These are phyloP conservation scores for Metarhizium sp. DNA, from an alignment of 2,329 filamentous ascomycete genomes.

Conservation along the genomic window DNA sequence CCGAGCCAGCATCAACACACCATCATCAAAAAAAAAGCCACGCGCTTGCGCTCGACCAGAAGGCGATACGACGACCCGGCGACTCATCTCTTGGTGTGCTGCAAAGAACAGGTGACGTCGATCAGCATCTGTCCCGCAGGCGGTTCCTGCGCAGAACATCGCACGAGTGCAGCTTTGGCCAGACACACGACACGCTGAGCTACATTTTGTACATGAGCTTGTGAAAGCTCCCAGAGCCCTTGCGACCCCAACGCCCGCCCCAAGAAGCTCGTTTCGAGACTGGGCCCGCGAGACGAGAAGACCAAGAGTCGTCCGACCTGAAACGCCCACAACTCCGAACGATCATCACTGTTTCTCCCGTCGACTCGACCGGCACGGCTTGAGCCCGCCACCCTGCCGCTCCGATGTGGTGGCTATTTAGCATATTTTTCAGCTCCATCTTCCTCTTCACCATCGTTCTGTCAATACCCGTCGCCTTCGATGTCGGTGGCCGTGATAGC, in stretches of 20 bases:
- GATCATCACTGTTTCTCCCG: neutral
- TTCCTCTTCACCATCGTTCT: conserved; percentile 91
- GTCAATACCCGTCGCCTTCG: conserved; percentile 93
- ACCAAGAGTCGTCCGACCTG: neutral
- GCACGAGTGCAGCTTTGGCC: neutral
- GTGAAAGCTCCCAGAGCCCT: neutral
- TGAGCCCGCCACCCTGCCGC: conserved; percentile 20
- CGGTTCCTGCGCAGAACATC: conserved; percentile 1
- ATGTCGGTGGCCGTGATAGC: conserved; percentile 91
- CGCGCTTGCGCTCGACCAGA: conserved; percentile 3
- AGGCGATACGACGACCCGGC: neutral
- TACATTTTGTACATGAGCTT: neutral
- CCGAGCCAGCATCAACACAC: conserved; percentile 2
- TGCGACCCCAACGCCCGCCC: too few relatives aligned
- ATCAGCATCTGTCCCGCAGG: conserved; percentile 2
- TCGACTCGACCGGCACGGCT: conserved; percentile 6
- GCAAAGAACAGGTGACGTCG: conserved; percentile 6
- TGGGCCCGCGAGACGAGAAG: neutral
- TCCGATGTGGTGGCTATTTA: conserved; percentile 75
- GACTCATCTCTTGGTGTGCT: neutral
- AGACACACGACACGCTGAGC: neutral
- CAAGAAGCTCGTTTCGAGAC: neutral
- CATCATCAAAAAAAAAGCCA: conserved; percentile 2
- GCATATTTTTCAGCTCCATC: conserved; percentile 66
- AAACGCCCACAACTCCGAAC: neutral